These are phyloP conservation scores for Aspergillus nanangensis DNA, from an alignment of 495 filamentous ascomycete genomes.

Conservation along the genomic window DNA sequence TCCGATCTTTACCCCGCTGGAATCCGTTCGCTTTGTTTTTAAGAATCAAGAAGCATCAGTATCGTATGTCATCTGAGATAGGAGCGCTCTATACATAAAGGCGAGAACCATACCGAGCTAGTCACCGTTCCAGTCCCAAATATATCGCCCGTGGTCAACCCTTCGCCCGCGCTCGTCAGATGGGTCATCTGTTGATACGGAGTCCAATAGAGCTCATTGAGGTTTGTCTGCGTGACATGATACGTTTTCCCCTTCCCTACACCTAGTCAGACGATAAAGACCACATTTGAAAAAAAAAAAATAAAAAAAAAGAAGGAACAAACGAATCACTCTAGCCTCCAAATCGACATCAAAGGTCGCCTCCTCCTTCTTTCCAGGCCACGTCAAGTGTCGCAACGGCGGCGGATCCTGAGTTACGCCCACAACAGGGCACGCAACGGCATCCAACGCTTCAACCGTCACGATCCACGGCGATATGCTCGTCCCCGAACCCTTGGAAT, in stretches of 20 bases:
- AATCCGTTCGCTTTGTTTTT: slow-evolving; percentile 6
- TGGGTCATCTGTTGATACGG: slow-evolving; percentile 22
- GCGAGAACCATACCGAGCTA: slow-evolving; percentile 9
- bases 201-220: slow-evolving; percentile 24
- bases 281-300: no score
- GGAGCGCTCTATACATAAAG: no score
- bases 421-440: slow-evolving; percentile 29
- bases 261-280: no score
- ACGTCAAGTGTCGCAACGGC: slow-evolving; percentile 11
- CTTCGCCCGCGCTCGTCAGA: slow-evolving; percentile 14
- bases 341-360: slow-evolving; percentile 20
- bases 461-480: slow-evolving; percentile 82
- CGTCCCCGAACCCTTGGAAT: slow-evolving; percentile 79
- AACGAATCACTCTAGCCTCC: slow-evolving; percentile 15
- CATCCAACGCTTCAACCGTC: slow-evolving; percentile 68
- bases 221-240: slow-evolving; percentile 13
- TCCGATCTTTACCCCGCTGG: slow-evolving; percentile 9
- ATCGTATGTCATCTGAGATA: no score
- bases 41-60: not conserved
- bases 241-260: slow-evolving; percentile 19
- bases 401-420: slow-evolving; percentile 1
- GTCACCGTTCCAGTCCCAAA: slow-evolving; percentile 24
- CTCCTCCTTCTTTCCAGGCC: slow-evolving; percentile 5
- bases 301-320: not conserved
- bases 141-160: slow-evolving; percentile 18